Evolutionary conservation across 495 filamentous ascomycete genomes (phyloP), one percentile per base, ranked within the genome.

Genomic region (Polyplosphaeria fusca): DNA sequence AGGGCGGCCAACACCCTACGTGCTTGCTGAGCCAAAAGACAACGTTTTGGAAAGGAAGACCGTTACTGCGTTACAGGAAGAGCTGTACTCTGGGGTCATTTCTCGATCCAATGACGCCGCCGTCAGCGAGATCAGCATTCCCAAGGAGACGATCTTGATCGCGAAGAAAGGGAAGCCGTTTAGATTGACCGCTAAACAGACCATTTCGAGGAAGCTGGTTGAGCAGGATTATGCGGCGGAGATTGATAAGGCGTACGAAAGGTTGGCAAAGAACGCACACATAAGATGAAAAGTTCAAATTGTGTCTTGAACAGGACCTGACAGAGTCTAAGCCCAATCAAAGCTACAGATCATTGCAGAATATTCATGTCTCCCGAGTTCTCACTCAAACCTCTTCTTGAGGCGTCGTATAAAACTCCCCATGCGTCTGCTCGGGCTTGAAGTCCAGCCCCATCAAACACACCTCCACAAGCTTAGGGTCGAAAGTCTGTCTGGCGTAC

Each of bases 231-330:
- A 55, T 47, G 25, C 2, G 20, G 18, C 18, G 2, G 52, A 55
- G 32, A 55, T 55, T 28, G 42, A 55, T 28, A 28, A 55, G 41
- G 52, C 43, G 42, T 55, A 55, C 32, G 42, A 14, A 32, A 16
- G 52, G 30, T 40, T 55, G 41, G 40, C 11, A 12, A n/a, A 12
- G 51, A 22, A 18, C n/a, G n/a, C n/a, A n/a, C n/a, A 42, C n/a
- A 4, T 5, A 19, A 19, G 22, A n/a, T 37, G 30, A n/a, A 37
- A 37, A n/a, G 30, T 7, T 9, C 30, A 37, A 37, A 37, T n/a
- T n/a, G n/a, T n/a, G n/a, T n/a, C 30, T 9, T 37, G 30, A 9
- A n/a, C 30, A 37, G n/a, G n/a, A 37, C n/a, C 39, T 42, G 39
- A 14, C 39, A n/a, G n/a, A n/a, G n/a, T n/a, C n/a, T n/a, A n/a